Percentiles rank a stretch among this genome's conserved stretches.
Evolutionary conservation across 331 rosid species (phyloP).

Genomic region (Phaseolus coccineus): DNA sequence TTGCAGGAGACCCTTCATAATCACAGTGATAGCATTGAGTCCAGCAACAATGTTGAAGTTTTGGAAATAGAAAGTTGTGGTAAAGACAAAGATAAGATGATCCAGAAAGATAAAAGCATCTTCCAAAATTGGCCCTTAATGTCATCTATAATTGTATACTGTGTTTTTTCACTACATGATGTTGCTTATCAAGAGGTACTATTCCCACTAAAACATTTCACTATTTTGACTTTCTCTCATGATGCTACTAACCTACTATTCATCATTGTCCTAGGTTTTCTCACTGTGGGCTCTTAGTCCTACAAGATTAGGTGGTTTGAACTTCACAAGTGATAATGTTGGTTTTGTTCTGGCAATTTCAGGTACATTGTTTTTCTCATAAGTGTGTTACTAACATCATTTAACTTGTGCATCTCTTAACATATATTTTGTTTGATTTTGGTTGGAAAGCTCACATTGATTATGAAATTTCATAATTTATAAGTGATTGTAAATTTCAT

Average conservation of each 20-base stretch:
- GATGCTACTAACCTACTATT: background rate
- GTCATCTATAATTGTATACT: slow-evolving; percentile 74
- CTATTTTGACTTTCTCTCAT: background rate
- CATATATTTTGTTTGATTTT: too few species aligned
- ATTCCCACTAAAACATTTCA: background rate
- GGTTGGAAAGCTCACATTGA: too few species aligned
- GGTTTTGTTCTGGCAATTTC: slow-evolving; percentile 75
- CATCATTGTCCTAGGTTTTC: slow-evolving; percentile 58
- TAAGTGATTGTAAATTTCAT: too few species aligned
- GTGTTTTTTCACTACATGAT: slow-evolving; percentile 76
- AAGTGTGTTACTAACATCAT: background rate
- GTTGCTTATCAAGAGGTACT: slow-evolving; percentile 78
- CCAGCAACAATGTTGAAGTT: slow-evolving; percentile 45
- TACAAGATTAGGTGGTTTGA: slow-evolving; percentile 69
- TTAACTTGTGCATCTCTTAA: slow-evolving; percentile 7
- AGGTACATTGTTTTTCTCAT: slow-evolving; percentile 50
- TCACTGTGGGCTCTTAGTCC: slow-evolving; percentile 92
- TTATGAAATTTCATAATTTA: too few species aligned
- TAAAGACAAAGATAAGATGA: slow-evolving; percentile 23
- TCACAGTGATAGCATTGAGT: slow-evolving; percentile 33
- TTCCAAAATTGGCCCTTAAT: slow-evolving; percentile 83
- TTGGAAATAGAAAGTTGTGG: slow-evolving; percentile 55
- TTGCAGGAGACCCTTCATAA: slow-evolving; percentile 82
- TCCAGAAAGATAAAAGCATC: slow-evolving; percentile 55
- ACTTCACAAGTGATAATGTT: slow-evolving; percentile 64